Evolutionary conservation across 805 yeast species (phyloP).

Genomic region (Nakazawaea siamensis): DNA sequence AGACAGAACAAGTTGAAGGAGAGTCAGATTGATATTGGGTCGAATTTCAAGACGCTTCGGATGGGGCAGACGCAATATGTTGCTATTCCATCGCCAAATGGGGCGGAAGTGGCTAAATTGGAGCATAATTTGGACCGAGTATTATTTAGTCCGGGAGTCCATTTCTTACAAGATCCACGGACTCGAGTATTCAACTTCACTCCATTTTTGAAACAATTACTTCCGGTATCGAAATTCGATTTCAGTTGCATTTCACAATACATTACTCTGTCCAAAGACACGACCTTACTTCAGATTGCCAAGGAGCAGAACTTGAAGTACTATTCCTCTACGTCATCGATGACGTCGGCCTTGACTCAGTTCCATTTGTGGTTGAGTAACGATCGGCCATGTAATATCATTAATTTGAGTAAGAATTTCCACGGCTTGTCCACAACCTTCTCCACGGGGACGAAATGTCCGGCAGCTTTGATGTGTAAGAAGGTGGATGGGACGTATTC

Average conservation of each 20-base stretch:
- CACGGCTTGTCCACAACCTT: slow-evolving; percentile 26
- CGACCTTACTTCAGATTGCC: slow-evolving; percentile 40
- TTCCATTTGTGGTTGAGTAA: slow-evolving; percentile 66
- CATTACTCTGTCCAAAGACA: slow-evolving; percentile 63
- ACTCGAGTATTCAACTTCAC: slow-evolving; percentile 66
- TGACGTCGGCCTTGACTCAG: slow-evolving; percentile 71
- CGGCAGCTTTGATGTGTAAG: slow-evolving; percentile 51
- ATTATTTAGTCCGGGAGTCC: slow-evolving; percentile 75
- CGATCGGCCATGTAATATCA: slow-evolving; percentile 42
- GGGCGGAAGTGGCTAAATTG: slow-evolving; percentile 38
- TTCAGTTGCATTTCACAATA: slow-evolving; percentile 48
- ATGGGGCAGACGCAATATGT: not conserved
- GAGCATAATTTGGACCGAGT: slow-evolving; percentile 64
- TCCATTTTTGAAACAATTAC: slow-evolving; percentile 48
- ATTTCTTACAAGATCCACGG: slow-evolving; percentile 70
- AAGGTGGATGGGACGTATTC: slow-evolving; percentile 34
- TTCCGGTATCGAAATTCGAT: slow-evolving; percentile 59
- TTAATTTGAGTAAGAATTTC: slow-evolving; percentile 35
- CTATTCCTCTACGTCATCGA: slow-evolving; percentile 79
- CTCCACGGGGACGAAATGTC: slow-evolving; percentile 37
- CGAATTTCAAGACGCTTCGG: not conserved
- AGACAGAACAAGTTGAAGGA: not conserved
- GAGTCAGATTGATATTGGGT: slow-evolving; percentile 1
- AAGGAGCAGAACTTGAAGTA: slow-evolving; percentile 28
- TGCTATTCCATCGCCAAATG: slow-evolving; percentile 1